Conservation (phyloP, 495 filamentous ascomycete species). For the Aspergillus cristatus region DNA sequence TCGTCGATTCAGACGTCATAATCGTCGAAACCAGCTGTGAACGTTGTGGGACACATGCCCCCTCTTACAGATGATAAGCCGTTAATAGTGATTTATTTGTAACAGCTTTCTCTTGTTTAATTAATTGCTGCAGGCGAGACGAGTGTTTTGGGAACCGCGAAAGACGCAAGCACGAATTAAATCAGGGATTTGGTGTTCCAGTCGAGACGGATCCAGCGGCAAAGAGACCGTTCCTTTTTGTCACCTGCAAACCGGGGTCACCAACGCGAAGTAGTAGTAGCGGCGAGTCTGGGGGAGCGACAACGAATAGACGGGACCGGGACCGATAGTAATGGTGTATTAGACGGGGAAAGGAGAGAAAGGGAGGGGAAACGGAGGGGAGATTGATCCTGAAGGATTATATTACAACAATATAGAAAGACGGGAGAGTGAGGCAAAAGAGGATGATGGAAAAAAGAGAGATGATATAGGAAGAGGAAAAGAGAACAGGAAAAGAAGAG, state of each 20-base stretch:
- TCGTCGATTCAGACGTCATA: slow-evolving; percentile 36
- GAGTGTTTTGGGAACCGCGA: too few species aligned
- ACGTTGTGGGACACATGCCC: slow-evolving; percentile 33
- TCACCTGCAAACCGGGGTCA: too few species aligned
- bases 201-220: too few species aligned
- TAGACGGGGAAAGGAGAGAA: slow-evolving; percentile 1
- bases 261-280: too few species aligned
- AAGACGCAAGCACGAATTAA: too few species aligned
- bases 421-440: slow-evolving; percentile 7
- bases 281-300: too few species aligned
- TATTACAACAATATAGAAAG: too few species aligned
- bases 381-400: slow-evolving; percentile 7
- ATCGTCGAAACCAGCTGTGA: slow-evolving; percentile 18
- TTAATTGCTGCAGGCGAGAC: not conserved
- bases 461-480: not conserved
- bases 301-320: too few species aligned
- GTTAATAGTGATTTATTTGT: not conserved
- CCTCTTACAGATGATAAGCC: slow-evolving; percentile 5
- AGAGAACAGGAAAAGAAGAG: not conserved
- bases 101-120: not conserved
- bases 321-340: not conserved
- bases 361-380: slow-evolving; percentile 3
- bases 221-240: too few species aligned
- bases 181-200: too few species aligned
- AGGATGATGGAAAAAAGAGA: not conserved